phyloP scores from a whole-genome alignment of 2,329 filamentous ascomycete genomes.

The Proliferodiscus dingleyae region DNA sequence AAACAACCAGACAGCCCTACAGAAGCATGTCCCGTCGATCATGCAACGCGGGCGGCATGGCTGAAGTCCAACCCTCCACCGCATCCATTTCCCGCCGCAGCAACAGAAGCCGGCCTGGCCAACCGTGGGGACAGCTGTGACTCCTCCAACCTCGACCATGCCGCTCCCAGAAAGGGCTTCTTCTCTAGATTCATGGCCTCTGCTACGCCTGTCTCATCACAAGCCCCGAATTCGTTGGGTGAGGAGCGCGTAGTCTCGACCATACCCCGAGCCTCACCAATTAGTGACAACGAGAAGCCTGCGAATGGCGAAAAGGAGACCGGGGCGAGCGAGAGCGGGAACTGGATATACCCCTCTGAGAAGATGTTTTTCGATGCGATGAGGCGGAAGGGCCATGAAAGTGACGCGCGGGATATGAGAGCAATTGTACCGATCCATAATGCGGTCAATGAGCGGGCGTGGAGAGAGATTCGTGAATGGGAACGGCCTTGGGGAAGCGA shows the following conservation, averaged over 20 bases:
- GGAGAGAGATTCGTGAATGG: slow-evolving; percentile 88
- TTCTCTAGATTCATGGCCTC: slow-evolving; percentile 20
- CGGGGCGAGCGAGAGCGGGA: slow-evolving; percentile 63
- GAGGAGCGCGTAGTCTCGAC: slow-evolving; percentile 70
- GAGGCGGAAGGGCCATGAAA: slow-evolving; percentile 79
- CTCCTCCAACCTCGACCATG: slow-evolving; percentile 33
- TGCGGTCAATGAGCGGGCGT: slow-evolving; percentile 94
- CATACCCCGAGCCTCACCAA: slow-evolving; percentile 63
- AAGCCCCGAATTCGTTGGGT: slow-evolving; percentile 42
- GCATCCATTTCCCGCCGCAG: slow-evolving; percentile 23
- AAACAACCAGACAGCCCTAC: slow-evolving; percentile 28
- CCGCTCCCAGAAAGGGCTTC: slow-evolving; percentile 22
- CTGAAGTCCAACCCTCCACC: slow-evolving; percentile 42
- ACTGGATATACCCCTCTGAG: slow-evolving; percentile 97
- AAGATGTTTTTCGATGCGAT: slow-evolving; percentile 98
- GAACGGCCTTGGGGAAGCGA: slow-evolving; percentile 62
- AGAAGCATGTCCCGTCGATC: slow-evolving; percentile 78
- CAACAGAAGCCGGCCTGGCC: slow-evolving; percentile 27
- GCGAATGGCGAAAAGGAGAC: slow-evolving; percentile 79
- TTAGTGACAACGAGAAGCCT: slow-evolving; percentile 39
- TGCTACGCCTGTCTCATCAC: slow-evolving; percentile 4
- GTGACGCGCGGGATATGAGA: slow-evolving; percentile 70
- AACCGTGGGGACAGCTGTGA: slow-evolving; percentile 33
- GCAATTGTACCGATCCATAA: slow-evolving; percentile 97
- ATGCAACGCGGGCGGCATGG: slow-evolving; percentile 84